Evolutionary conservation across 257 asterid genomes (phyloP).

Genomic region (Solanum paucissectum): DNA sequence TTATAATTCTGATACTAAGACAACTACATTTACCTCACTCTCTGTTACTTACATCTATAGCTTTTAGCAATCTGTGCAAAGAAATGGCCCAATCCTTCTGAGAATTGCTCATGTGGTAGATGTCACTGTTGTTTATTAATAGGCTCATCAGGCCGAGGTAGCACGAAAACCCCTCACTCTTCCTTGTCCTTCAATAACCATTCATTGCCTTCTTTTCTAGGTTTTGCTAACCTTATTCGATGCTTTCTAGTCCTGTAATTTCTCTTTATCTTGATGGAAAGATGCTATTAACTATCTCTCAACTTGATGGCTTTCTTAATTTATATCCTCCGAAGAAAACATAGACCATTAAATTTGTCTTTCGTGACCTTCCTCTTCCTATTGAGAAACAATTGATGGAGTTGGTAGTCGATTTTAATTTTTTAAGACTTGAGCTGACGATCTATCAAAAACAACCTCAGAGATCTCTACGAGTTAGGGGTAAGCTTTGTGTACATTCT

Average conservation of each 20-base stretch:
- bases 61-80: neutral
- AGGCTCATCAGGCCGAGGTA: neutral
- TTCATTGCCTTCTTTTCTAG: neutral
- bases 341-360: neutral
- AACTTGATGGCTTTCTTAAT: neutral
- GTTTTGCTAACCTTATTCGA: neutral
- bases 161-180: neutral
- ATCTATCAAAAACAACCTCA: neutral
- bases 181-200: neutral
- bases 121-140: neutral
- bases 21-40: neutral
- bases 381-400: neutral
- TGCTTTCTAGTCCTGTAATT: neutral
- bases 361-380: neutral
- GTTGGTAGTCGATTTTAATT: neutral
- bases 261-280: neutral
- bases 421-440: neutral
- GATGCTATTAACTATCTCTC: neutral
- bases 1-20: neutral
- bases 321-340: neutral
- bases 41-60: neutral
- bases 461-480: neutral
- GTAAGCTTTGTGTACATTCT: neutral
- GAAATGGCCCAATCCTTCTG: neutral
- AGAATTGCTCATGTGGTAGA: neutral